phyloP scores from a whole-genome alignment of 225 moss, liverwort and hornwort species.

The Sphagnum contortum region DNA sequence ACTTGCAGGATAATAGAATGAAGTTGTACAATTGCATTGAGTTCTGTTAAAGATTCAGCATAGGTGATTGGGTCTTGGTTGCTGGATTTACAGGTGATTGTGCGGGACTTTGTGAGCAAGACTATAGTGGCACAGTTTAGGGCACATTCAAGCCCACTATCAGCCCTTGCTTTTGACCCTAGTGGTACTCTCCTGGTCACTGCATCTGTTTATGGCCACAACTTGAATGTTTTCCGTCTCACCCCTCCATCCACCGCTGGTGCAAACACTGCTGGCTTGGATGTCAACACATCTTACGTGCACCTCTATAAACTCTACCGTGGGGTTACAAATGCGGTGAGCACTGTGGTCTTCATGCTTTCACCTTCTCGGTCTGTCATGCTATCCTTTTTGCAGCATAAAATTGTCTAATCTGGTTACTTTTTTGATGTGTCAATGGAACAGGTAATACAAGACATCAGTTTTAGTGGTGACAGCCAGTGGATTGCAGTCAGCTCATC shows the following conservation, averaged over 20 bases:
- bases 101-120: slow-evolving; percentile 96
- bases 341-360: slow-evolving; percentile 8
- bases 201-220: slow-evolving; percentile 92
- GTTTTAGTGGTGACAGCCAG: slow-evolving; percentile 90
- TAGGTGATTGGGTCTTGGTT: background rate
- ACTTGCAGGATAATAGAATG: background rate
- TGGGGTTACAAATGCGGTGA: slow-evolving; percentile 90
- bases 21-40: background rate
- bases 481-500: slow-evolving; percentile 97
- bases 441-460: slow-evolving; percentile 93
- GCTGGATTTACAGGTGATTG: slow-evolving; percentile 60
- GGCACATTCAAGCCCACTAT: slow-evolving; percentile 92
- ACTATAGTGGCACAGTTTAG: slow-evolving; percentile 80
- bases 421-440: slow-evolving; percentile 6
- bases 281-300: slow-evolving; percentile 40
- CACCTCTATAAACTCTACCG: slow-evolving; percentile 97
- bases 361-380: slow-evolving; percentile 1
- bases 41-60: background rate
- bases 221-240: slow-evolving; percentile 89
- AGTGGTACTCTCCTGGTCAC: slow-evolving; percentile 97
- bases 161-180: slow-evolving; percentile 86
- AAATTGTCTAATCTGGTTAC: background rate
- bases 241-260: slow-evolving; percentile 43
- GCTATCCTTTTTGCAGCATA: background rate
- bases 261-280: slow-evolving; percentile 23